These are phyloP conservation scores for Scheffersomyces lignosus DNA, from an alignment of 805 yeast genomes.

Conservation along the genomic window DNA sequence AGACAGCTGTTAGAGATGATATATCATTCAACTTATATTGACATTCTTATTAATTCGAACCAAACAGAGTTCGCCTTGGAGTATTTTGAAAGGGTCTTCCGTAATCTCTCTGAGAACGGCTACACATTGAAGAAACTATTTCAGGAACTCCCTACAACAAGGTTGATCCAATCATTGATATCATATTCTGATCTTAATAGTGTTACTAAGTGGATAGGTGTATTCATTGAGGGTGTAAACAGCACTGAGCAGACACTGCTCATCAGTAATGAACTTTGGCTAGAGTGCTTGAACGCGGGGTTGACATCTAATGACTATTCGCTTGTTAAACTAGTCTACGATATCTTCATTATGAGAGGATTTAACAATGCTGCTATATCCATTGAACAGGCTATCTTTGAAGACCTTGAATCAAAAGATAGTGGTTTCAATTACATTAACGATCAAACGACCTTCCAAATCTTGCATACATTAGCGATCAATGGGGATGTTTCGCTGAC, in stretches of 20 bases:
- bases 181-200: slow-evolving; percentile 22
- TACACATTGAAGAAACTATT: not conserved
- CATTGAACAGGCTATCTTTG: slow-evolving; percentile 25
- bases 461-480: slow-evolving; percentile 30
- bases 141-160: slow-evolving; percentile 16
- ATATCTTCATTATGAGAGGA: slow-evolving; percentile 29
- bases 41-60: slow-evolving; percentile 20
- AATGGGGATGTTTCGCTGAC: slow-evolving; percentile 41
- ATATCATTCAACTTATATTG: slow-evolving; percentile 24
- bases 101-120: not conserved
- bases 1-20: slow-evolving; percentile 8
- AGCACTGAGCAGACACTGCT: not conserved
- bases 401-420: slow-evolving; percentile 5
- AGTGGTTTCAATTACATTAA: slow-evolving; percentile 17
- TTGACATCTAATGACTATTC: slow-evolving; percentile 24
- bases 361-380: slow-evolving; percentile 18
- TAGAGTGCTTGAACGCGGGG: slow-evolving; percentile 21
- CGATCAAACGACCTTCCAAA: slow-evolving; percentile 22
- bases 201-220: slow-evolving; percentile 13
- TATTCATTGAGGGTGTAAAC: not conserved
- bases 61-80: slow-evolving; percentile 25
- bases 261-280: slow-evolving; percentile 19
- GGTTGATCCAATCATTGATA: slow-evolving; percentile 16
- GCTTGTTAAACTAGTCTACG: slow-evolving; percentile 28
- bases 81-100: slow-evolving; percentile 8